Conservation (phyloP, 1,284 basidiomycete species). For the Pyrrhoderma noxium region DNA sequence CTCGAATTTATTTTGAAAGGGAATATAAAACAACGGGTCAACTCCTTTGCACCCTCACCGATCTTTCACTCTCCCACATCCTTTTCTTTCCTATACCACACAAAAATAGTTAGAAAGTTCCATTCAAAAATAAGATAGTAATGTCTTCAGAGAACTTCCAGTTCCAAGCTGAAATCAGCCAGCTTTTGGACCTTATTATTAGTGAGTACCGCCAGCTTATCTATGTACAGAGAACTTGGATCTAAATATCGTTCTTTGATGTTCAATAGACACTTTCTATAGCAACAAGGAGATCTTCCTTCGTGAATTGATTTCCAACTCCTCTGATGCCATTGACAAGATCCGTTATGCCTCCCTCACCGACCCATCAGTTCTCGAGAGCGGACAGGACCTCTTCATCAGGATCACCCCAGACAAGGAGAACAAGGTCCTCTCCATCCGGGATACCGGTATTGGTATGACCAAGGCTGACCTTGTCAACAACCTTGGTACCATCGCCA, state of each 20-base stretch:
- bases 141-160: conserved; percentile 82
- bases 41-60: conserved; percentile 4
- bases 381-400: conserved; percentile 87
- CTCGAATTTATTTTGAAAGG: conserved; percentile 8
- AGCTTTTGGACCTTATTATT: conserved; percentile 88
- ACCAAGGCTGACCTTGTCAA: conserved; percentile 98
- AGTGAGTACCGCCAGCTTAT: conserved; percentile 40
- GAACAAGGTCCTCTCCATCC: conserved; percentile 86
- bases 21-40: conserved; percentile 2
- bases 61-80: conserved; percentile 1
- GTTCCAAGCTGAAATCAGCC: conserved; percentile 97
- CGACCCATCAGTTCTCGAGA: conserved; percentile 81
- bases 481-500: conserved; percentile 99
- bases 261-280: conserved; percentile 83
- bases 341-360: conserved; percentile 92
- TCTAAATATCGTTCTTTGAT: conserved; percentile 12
- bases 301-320: conserved; percentile 89
- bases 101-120: conserved; percentile 7
- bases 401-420: conserved; percentile 94
- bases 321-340: conserved; percentile 95
- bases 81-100: background rate
- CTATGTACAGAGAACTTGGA: background rate
- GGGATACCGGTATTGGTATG: conserved; percentile 98
- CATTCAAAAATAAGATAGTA: conserved; percentile 27
- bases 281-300: conserved; percentile 99